Conservation (phyloP, 2,329 filamentous ascomycete genomes). For the Ceratocystiopsis brevicomis region DNA sequence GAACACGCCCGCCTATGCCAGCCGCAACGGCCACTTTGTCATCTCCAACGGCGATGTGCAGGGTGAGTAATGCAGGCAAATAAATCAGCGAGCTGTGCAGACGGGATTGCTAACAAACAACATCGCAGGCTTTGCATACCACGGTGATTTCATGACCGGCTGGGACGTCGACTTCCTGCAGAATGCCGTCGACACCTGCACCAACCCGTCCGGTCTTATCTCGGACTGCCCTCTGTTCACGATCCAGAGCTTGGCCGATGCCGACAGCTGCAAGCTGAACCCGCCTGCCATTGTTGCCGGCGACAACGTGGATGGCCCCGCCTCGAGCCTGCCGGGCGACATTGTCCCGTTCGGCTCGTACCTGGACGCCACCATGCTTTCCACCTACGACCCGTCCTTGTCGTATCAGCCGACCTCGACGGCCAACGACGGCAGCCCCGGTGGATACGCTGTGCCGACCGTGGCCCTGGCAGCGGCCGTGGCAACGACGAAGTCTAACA, state of each 20-base stretch:
- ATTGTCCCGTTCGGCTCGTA: conserved; percentile 21
- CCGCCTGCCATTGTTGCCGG: conserved; percentile 32
- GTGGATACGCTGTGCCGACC: background rate
- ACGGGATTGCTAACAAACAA: too few relatives aligned
- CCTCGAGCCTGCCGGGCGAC: conserved; percentile 42
- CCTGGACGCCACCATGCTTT: conserved; percentile 5
- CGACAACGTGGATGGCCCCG: conserved; percentile 41
- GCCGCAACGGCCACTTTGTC: conserved; percentile 48
- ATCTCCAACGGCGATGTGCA: conserved; percentile 62
- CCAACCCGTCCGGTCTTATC: conserved; percentile 47
- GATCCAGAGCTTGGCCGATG: conserved; percentile 38
- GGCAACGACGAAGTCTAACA: conserved; percentile 3
- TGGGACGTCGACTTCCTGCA: conserved; percentile 56
- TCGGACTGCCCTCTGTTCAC: conserved; percentile 59
- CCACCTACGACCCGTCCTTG: conserved; percentile 5
- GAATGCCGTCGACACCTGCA: conserved; percentile 56
- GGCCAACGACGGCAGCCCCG: background rate
- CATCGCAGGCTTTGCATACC: conserved; percentile 54
- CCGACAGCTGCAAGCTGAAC: conserved; percentile 41
- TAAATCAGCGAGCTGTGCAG: too few relatives aligned
- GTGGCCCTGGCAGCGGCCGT: background rate
- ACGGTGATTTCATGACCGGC: conserved; percentile 65
- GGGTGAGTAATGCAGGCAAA: conserved; percentile 22
- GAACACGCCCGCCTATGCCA: conserved; percentile 47
- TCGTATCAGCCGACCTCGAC: conserved; percentile 5